Evolutionary conservation across 202 grass and related monocot species (phyloP), one percentile per base, ranked within the genome.

Genomic region (Elaeis oleifera): DNA sequence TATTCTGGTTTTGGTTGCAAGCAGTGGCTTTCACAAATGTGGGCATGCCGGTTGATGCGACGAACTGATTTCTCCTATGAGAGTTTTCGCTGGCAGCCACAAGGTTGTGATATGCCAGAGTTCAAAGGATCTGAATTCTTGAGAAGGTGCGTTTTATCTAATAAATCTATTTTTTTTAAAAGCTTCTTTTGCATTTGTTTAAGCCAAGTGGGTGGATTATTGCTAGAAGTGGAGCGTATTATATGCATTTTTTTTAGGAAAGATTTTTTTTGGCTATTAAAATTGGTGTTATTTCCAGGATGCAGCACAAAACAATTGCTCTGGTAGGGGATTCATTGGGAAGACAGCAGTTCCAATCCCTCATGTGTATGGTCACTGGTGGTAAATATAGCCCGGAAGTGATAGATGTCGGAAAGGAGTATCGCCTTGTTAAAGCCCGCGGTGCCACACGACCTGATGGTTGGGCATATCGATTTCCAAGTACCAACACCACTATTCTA

Each of bases 351-450:
- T 44, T 44, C 36, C 36, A 44, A 14, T 39, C 26, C 5, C 59
- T 62, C 6, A 44, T 62, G 59, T 62, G 59, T 44, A 62, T 62
- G 59, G 59, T 39, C 26, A 62, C 59, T 39, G 59, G 59, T 44
- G 59, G 59, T 48, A 20, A 62, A 39, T 5, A 39, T n/a, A 62
- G 28, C 15, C 59, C 17, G 19, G 59, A 22, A 16, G 59, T 62
- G 16, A 28, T 39, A 48, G 59, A 62, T 21, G 59, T 62, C 15
- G 59, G 59, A 49, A n/a, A 18, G 27, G 6, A 49, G 27, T 62
- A 62, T 15, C 29, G 59, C 19, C 19, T 62, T 44, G 11, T 19
- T 5, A 44, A 17, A 18, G 59, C 15, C 4, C 59, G 17, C 9
- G 16, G 11, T 18, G 59, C 26, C 29, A 18, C 17, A 14, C 11